Conservation (phyloP, 805 yeast species). For the Saccharomycopsis fibuligera region DNA sequence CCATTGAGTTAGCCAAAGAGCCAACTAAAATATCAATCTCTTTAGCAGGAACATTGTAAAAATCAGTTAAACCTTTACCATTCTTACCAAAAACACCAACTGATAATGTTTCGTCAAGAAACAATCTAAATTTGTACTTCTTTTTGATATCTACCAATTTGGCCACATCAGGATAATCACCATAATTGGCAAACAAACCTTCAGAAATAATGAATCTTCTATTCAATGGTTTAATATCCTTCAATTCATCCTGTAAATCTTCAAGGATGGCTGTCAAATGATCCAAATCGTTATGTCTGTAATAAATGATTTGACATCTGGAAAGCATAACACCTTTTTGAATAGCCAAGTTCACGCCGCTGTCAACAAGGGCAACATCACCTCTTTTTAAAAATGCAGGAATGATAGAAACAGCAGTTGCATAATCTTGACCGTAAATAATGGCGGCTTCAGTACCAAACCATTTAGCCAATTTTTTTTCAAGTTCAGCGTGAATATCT, state of each 20-base stretch:
- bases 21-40: slow-evolving; percentile 85
- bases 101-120: slow-evolving; percentile 82
- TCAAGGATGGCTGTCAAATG: slow-evolving; percentile 66
- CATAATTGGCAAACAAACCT: slow-evolving; percentile 75
- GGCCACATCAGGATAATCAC: slow-evolving; percentile 70
- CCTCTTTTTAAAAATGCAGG: slow-evolving; percentile 96
- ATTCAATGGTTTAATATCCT: slow-evolving; percentile 67
- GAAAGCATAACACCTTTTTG: slow-evolving; percentile 87
- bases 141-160: slow-evolving; percentile 67
- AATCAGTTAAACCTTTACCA: slow-evolving; percentile 85
- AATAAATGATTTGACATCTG: slow-evolving; percentile 69
- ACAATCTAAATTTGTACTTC: slow-evolving; percentile 76
- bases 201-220: slow-evolving; percentile 90
- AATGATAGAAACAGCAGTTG: slow-evolving; percentile 78
- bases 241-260: slow-evolving; percentile 53
- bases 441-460: slow-evolving; percentile 75
- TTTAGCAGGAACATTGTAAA: slow-evolving; percentile 47
- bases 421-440: slow-evolving; percentile 87
- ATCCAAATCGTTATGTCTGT: slow-evolving; percentile 81
- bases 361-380: slow-evolving; percentile 84
- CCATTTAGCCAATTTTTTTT: slow-evolving; percentile 66
- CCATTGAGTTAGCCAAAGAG: slow-evolving; percentile 73
- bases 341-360: slow-evolving; percentile 63
- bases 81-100: slow-evolving; percentile 78
- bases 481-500: slow-evolving; percentile 77